These are phyloP conservation scores for Pseudocercospora fijiensis DNA, from an alignment of 2,329 filamentous ascomycete species.

Conservation along the genomic window DNA sequence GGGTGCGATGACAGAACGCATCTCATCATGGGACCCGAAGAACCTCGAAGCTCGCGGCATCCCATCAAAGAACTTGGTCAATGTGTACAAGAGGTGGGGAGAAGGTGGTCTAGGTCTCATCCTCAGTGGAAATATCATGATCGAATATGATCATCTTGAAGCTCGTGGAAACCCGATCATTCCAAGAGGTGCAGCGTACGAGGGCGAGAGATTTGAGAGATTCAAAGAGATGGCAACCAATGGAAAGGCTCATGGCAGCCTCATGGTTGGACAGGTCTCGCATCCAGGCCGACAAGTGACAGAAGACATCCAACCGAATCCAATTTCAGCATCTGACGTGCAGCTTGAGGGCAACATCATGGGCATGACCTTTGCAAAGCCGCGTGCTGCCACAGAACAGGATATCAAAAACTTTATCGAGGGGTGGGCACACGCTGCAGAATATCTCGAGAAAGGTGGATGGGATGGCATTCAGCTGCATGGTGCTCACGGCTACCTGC, in stretches of 20 bases:
- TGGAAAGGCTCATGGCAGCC: constrained; percentile 57
- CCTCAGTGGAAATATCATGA: constrained; percentile 62
- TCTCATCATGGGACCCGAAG: constrained; percentile 60
- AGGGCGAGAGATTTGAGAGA: constrained; percentile 59
- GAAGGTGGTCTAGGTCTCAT: constrained; percentile 58
- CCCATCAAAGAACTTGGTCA: constrained; percentile 54
- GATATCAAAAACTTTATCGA: constrained; percentile 61
- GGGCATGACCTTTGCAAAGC: constrained; percentile 55
- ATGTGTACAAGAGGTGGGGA: constrained; percentile 63
- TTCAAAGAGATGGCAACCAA: constrained; percentile 58
- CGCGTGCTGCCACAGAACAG: constrained; percentile 53
- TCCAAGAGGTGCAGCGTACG: constrained; percentile 51
- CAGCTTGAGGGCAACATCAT: constrained; percentile 46
- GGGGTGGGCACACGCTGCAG: constrained; percentile 61
- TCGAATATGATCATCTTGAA: constrained; percentile 16
- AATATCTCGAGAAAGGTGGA: constrained; percentile 62
- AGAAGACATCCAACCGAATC: constrained; percentile 48
- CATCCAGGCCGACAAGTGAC: constrained; percentile 62
- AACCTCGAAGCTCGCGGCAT: constrained; percentile 55
- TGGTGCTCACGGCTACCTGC: constrained; percentile 47
- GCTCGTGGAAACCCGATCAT: constrained; percentile 57
- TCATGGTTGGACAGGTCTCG: constrained; percentile 61
- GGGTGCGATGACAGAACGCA: constrained; percentile 64
- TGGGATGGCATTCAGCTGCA: constrained; percentile 54
- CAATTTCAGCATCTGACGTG: constrained; percentile 54